These are phyloP conservation scores for Hypoxylon cercidicola DNA, from an alignment of 495 filamentous ascomycete species.

Conservation along the genomic window DNA sequence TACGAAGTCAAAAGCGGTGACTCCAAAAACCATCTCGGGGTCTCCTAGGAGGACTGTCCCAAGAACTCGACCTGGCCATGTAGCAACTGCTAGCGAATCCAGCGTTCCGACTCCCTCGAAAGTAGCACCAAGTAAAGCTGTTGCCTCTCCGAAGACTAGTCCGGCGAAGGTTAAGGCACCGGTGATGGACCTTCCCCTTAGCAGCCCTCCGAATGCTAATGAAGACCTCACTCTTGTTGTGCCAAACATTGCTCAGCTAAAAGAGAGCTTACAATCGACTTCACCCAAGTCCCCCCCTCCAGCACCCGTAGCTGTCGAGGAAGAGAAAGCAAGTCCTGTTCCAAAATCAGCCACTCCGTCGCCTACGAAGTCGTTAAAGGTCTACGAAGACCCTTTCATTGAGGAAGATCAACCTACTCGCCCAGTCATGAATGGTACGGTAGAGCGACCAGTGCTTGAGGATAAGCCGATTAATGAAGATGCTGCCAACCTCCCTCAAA, in stretches of 20 bases:
- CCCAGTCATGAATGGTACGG: slow-evolving; percentile 32
- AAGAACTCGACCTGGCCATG: slow-evolving; percentile 54
- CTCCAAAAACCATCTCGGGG: slow-evolving; percentile 52
- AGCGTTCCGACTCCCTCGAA: slow-evolving; percentile 52
- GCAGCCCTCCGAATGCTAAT: slow-evolving; percentile 54
- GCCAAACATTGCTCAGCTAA: slow-evolving; percentile 43
- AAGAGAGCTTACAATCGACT: slow-evolving; percentile 22
- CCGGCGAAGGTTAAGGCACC: slow-evolving; percentile 39
- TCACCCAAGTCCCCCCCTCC: slow-evolving; percentile 33
- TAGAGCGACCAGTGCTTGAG: slow-evolving; percentile 59
- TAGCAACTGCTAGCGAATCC: slow-evolving; percentile 56
- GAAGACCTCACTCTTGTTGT: slow-evolving; percentile 64
- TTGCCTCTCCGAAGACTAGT: slow-evolving; percentile 45
- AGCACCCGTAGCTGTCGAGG: slow-evolving; percentile 19
- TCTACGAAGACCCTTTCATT: slow-evolving; percentile 70
- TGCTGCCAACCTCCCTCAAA: slow-evolving; percentile 52
- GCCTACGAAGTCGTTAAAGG: slow-evolving; percentile 57
- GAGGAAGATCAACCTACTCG: slow-evolving; percentile 56
- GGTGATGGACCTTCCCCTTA: slow-evolving; percentile 32
- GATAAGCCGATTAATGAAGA: slow-evolving; percentile 65
- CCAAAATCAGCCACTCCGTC: slow-evolving; percentile 43
- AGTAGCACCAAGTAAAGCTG: slow-evolving; percentile 37
- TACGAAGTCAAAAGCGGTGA: slow-evolving; percentile 49
- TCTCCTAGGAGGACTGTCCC: slow-evolving; percentile 58
- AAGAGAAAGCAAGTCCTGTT: slow-evolving; percentile 14